Percentiles rank a stretch among this genome's conserved stretches.
Conservation (phyloP, 352 stramenopile genomes). For the Halophytophthora batemanensis region DNA sequence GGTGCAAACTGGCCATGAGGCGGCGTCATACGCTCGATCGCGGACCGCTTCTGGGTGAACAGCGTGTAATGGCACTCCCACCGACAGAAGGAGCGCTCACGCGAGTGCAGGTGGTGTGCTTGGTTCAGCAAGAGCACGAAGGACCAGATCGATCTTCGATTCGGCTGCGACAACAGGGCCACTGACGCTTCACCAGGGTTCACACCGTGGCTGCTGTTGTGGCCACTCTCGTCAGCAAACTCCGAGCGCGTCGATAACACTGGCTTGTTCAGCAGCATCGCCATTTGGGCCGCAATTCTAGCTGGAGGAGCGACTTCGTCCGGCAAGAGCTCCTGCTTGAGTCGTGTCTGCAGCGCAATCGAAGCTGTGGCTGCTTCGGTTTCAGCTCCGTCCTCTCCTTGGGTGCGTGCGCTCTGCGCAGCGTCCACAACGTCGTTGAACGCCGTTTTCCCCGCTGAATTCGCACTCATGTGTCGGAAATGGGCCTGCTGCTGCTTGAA, state of each 20-base stretch:
- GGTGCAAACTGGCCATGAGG: slow-evolving; percentile 4
- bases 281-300: slow-evolving; percentile 37
- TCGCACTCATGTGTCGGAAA: slow-evolving; percentile 11
- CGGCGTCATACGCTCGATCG: slow-evolving; percentile 32
- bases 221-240: slow-evolving; percentile 6
- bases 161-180: slow-evolving; percentile 28
- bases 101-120: slow-evolving; percentile 55
- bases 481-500: slow-evolving; percentile 28
- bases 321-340: slow-evolving; percentile 37
- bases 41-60: slow-evolving; percentile 50
- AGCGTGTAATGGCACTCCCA: slow-evolving; percentile 78
- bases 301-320: slow-evolving; percentile 15
- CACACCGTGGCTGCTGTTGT: slow-evolving; percentile 1
- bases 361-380: slow-evolving; percentile 3
- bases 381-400: slow-evolving; percentile 8
- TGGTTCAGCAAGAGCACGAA: slow-evolving; percentile 57
- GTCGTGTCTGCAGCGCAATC: slow-evolving; percentile 3
- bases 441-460: neutral
- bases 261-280: slow-evolving; percentile 47
- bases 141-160: slow-evolving; percentile 43
- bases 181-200: neutral
- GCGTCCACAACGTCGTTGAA: too few species aligned
- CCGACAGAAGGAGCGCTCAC: slow-evolving; percentile 51
- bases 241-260: slow-evolving; percentile 42
- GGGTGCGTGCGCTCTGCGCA: too few species aligned